These are phyloP conservation scores for Lactarius quietus DNA, from an alignment of 768 basidiomycete species.

Conservation along the genomic window DNA sequence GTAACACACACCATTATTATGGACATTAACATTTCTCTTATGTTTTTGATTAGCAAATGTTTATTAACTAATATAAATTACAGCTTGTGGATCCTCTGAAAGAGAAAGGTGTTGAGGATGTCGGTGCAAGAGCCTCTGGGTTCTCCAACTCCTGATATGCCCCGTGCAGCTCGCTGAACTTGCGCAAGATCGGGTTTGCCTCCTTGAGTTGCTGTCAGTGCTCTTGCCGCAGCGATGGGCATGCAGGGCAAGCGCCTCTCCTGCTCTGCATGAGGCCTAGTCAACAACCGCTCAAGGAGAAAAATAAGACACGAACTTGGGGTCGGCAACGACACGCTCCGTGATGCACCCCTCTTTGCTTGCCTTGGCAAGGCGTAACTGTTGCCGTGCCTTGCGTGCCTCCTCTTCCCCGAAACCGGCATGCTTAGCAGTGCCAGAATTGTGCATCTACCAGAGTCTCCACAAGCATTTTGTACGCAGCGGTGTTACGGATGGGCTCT, in stretches of 20 bases:
- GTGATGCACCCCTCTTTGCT: slow-evolving; percentile 65
- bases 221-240: slow-evolving; percentile 74
- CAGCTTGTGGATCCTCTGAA: slow-evolving; percentile 33
- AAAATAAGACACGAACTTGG: slow-evolving; percentile 56
- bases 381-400: slow-evolving; percentile 73
- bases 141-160: too few species aligned
- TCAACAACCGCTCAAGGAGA: background rate
- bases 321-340: slow-evolving; percentile 61
- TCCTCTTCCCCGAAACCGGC: slow-evolving; percentile 97
- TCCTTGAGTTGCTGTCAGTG: slow-evolving; percentile 78
- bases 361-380: slow-evolving; percentile 78
- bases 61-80: too few species aligned
- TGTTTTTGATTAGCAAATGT: too few species aligned
- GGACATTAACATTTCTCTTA: too few species aligned
- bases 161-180: too few species aligned
- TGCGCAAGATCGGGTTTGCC: too few species aligned
- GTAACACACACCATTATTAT: too few species aligned
- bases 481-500: slow-evolving; percentile 95
- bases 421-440: too few species aligned
- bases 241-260: slow-evolving; percentile 78
- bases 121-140: slow-evolving; percentile 22
- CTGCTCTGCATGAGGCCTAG: slow-evolving; percentile 55
- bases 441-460: too few species aligned
- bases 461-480: too few species aligned
- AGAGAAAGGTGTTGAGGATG: slow-evolving; percentile 23